Evolutionary conservation across 805 yeast species (phyloP).

Genomic region (Metschnikowia peoriensis): DNA sequence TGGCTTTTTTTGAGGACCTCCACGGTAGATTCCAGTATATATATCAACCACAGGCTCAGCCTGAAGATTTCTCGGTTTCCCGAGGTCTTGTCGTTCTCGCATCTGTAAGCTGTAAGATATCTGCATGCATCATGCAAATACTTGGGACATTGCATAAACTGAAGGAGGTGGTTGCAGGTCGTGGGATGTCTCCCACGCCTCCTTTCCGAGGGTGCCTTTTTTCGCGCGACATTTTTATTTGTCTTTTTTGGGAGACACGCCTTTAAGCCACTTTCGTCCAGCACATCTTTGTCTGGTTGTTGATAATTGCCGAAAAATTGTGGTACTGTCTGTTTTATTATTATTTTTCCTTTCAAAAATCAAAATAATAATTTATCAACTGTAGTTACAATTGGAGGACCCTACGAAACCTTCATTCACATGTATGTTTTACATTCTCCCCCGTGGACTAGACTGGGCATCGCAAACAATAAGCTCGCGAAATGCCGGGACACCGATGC

Average conservation of each 20-base stretch:
- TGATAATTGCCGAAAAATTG: not conserved
- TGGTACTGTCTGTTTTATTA: not conserved
- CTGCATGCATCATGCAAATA: slow-evolving; percentile 9
- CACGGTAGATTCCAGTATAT: slow-evolving; percentile 9
- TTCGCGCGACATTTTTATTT: slow-evolving; percentile 10
- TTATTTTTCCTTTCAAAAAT: too few relatives aligned
- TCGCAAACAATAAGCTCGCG: not conserved
- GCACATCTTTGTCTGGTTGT: not conserved
- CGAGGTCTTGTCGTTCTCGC: slow-evolving; percentile 6
- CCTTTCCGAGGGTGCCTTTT: slow-evolving; percentile 12
- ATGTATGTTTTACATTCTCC: not conserved
- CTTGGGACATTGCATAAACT: slow-evolving; percentile 10
- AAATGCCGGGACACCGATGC: slow-evolving; percentile 2
- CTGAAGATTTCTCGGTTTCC: slow-evolving; percentile 8
- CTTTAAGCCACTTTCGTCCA: not conserved
- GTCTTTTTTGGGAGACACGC: not conserved
- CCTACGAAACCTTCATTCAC: not conserved
- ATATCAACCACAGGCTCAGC: slow-evolving; percentile 8
- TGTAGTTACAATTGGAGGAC: too few relatives aligned
- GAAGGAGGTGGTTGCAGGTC: slow-evolving; percentile 13
- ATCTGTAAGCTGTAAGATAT: slow-evolving; percentile 8
- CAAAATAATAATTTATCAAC: too few relatives aligned
- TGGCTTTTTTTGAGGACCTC: slow-evolving; percentile 5
- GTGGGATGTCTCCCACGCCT: slow-evolving; percentile 2
- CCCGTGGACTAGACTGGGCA: not conserved